Percentiles rank a stretch among this genome's conserved stretches.
Evolutionary conservation across 768 basidiomycete genomes (phyloP).

Genomic region (Amanita jacksonii): DNA sequence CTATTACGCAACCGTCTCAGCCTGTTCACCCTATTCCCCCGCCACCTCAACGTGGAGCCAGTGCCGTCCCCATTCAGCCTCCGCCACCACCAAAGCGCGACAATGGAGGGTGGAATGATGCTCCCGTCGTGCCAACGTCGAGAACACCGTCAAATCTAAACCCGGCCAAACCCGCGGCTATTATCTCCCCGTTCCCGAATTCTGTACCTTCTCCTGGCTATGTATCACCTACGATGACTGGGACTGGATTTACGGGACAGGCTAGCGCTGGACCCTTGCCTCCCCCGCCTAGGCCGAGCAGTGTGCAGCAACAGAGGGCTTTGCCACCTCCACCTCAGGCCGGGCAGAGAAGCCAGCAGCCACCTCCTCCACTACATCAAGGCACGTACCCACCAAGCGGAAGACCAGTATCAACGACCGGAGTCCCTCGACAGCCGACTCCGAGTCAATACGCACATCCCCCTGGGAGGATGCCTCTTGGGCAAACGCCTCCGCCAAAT

Average conservation of each 20-base stretch:
- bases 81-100: conserved; percentile 53
- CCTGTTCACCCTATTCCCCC: conserved; percentile 30
- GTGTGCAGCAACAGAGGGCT: conserved; percentile 35
- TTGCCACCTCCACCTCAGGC: conserved; percentile 20
- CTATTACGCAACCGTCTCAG: conserved; percentile 24
- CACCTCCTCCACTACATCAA: conserved; percentile 11
- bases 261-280: conserved; percentile 37
- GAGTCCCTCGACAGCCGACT: conserved; percentile 26
- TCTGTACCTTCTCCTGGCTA: conserved; percentile 35
- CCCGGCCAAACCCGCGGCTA: conserved; percentile 54
- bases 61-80: conserved; percentile 21
- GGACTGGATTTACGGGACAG: conserved; percentile 26
- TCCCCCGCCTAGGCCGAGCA: conserved; percentile 57
- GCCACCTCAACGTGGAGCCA: conserved; percentile 30
- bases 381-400: conserved; percentile 21
- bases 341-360: conserved; percentile 8
- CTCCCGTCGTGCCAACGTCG: conserved; percentile 44
- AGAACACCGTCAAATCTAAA: conserved; percentile 43
- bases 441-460: conserved; percentile 43
- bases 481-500: conserved; percentile 37
- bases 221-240: conserved; percentile 37
- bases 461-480: conserved; percentile 29
- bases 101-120: conserved; percentile 89
- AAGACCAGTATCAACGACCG: conserved; percentile 20
- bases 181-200: conserved; percentile 86